Evolutionary conservation across 2,329 filamentous ascomycete species (phyloP).

Genomic region (Microsporum canis): DNA sequence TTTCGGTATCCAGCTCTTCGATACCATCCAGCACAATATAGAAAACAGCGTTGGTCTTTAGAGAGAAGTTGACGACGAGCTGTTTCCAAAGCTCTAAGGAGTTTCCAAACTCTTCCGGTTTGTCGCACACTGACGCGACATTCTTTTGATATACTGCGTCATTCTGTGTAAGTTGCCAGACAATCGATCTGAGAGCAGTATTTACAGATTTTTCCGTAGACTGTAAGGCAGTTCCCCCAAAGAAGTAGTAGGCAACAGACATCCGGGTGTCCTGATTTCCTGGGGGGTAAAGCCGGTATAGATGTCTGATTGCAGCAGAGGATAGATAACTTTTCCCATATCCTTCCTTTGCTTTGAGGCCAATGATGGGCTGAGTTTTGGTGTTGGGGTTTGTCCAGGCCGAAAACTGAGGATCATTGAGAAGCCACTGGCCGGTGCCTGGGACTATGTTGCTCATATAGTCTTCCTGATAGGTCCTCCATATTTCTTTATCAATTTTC

Average conservation of each 20-base stretch:
- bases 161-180: slow-evolving; percentile 13
- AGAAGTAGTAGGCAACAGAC: slow-evolving; percentile 14
- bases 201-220: slow-evolving; percentile 13
- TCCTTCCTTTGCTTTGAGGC: slow-evolving; percentile 12
- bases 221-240: slow-evolving; percentile 10
- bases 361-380: slow-evolving; percentile 8
- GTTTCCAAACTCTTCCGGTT: slow-evolving; percentile 13
- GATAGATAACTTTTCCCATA: slow-evolving; percentile 14
- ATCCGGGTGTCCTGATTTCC: slow-evolving; percentile 9
- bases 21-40: slow-evolving; percentile 39
- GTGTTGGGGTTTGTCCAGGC: slow-evolving; percentile 8
- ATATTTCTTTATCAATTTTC: slow-evolving; percentile 13
- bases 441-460: slow-evolving; percentile 11
- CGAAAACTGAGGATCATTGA: slow-evolving; percentile 11
- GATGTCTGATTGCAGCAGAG: slow-evolving; percentile 10
- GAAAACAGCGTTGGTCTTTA: slow-evolving; percentile 22
- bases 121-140: slow-evolving; percentile 12
- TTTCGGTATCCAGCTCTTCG: slow-evolving; percentile 30
- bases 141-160: slow-evolving; percentile 13
- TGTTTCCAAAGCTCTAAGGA: slow-evolving; percentile 14
- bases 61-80: slow-evolving; percentile 11
- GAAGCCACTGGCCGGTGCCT: slow-evolving; percentile 12
- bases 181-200: slow-evolving; percentile 10
- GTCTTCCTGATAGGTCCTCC: slow-evolving; percentile 13
- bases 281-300: slow-evolving; percentile 10